Conservation (phyloP, 2,329 filamentous ascomycete genomes). For the Monosporascus sp. region DNA sequence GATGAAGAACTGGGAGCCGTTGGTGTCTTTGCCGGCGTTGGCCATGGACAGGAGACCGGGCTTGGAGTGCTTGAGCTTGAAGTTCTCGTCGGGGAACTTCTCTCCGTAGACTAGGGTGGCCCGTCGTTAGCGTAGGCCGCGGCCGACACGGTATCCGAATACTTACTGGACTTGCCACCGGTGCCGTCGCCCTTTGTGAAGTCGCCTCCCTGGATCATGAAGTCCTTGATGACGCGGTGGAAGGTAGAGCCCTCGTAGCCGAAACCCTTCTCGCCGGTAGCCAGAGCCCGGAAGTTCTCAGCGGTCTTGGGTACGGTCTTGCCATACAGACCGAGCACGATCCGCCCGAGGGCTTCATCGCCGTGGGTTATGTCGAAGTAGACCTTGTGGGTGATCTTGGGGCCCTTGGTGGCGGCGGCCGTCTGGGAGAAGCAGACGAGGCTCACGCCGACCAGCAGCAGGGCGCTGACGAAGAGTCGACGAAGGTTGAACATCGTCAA, state of each 20-base stretch:
- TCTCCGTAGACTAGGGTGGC: constrained; percentile 66
- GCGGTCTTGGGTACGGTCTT: constrained; percentile 76
- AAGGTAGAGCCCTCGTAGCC: constrained; percentile 78
- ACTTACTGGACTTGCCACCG: constrained; percentile 77
- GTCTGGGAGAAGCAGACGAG: constrained; percentile 72
- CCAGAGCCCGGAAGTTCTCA: constrained; percentile 73
- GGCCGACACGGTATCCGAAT: background rate
- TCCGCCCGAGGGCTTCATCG: constrained; percentile 66
- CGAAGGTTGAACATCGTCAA: constrained; percentile 69
- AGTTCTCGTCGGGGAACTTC: constrained; percentile 87
- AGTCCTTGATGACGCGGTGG: constrained; percentile 86
- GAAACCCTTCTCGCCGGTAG: constrained; percentile 81
- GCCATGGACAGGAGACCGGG: constrained; percentile 80
- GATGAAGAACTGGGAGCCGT: constrained; percentile 88
- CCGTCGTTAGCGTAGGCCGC: background rate
- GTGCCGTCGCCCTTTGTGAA: constrained; percentile 80
- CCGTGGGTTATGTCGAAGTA: constrained; percentile 80
- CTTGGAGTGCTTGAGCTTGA: constrained; percentile 90
- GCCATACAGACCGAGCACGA: constrained; percentile 81
- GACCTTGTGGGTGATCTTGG: constrained; percentile 94
- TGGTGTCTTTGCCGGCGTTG: constrained; percentile 80
- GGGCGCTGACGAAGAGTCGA: constrained; percentile 63
- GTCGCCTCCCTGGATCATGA: constrained; percentile 91
- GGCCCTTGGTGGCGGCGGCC: constrained; percentile 73
- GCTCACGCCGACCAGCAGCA: constrained; percentile 71